Base-by-base conservation (phyloP, 164 flowering plant species). In the Warburgia ugandensis region DNA sequence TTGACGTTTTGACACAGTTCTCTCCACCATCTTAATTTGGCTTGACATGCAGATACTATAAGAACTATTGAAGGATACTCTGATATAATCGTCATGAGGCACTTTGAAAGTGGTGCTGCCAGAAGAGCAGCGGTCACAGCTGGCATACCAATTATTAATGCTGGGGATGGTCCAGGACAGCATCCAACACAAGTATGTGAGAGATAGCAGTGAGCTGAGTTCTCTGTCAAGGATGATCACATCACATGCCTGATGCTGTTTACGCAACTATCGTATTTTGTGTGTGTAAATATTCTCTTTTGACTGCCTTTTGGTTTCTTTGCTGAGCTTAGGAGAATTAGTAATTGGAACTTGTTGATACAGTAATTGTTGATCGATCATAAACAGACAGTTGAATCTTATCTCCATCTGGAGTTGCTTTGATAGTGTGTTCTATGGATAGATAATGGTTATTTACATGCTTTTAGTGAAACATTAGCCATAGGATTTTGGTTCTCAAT, bases 121-220 rank as follows among this genome's bases (percentile, higher is more conserved):
- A 77, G 56, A 72, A 82, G 80, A 71, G 95, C 97, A 4, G 97
- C 97, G 4, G 65, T 71, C 5, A 84, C 90, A 4, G 97, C 99
- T 22, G 56, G 61, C 55, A 89, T 92, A 62, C 99, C 97, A 21
- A 46, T 92, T 54, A 88, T 92, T 50, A 92, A 92, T 79, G 99
- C 99, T 21, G 99, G 97, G 38, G 99, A 92, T 79, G 99, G 99
- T 58, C 99, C 99, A 26, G 99, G 99, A 48, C 91, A 92, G 51
- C 99, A 92, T 70, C 99, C 99, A 25, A 80, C 92, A 39, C 97
- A 92, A 83, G 98, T 80, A 39, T 39, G 50, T 29, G 28, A 21
- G 29, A 19, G 26, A 16, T 48, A 19, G 3, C 16, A 10, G 1
- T 6, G 13, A 9, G 25, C 30, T 25, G 21, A 20, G 26, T 8